Base-by-base conservation (phyloP, 2,329 filamentous ascomycete species). In the Phialophora tarda region DNA sequence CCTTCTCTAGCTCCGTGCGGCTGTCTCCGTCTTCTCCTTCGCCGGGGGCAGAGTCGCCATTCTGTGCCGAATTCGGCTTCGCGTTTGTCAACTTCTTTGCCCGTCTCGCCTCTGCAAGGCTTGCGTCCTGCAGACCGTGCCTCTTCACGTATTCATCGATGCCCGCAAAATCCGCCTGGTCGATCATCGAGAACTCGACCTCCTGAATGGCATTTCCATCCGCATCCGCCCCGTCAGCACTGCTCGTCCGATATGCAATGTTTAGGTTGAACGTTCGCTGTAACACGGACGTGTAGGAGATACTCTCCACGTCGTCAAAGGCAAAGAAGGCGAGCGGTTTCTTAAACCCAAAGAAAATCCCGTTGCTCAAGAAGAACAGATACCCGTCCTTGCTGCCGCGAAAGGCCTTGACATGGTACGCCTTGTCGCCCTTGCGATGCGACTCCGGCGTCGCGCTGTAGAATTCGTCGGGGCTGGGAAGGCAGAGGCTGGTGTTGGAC, bases 181-280 rank as follows among this genome's bases (percentile, higher is more conserved):
- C 87, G 50, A 89, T 78, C 87, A 89, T 89, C 50, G 83, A 84
- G 70, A 89, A 88, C 70, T 89, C 87, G 21, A 86, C 80, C 69
- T 89, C 87, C 71, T 86, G 81, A 1, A 77, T 76, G 32, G 81
- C 81, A n/a, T 75, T 75, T n/a, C 34, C 38, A 8, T 71, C 71
- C 8, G 32, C 68, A 26, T 47, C 38, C 17, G 32, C 44, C n/a
- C 64, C 69, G 41, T 71, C 68, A 3, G 53, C 24, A 17, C 59
- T 32, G 47, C 28, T 47, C 11, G 47, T 17, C 74, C 75, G 21
- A 50, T 80, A 79, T 30, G 80, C 74, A 63, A 89, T 82, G 71
- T 86, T 86, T 38, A 89, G 82, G 71, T 89, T 89, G 79, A 89
- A 89, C 0, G 87, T 89, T 38, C 87, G 84, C 71, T 88, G 86